Base-by-base conservation (phyloP, 2,329 filamentous ascomycete genomes). In the Alternaria gansuensis region DNA sequence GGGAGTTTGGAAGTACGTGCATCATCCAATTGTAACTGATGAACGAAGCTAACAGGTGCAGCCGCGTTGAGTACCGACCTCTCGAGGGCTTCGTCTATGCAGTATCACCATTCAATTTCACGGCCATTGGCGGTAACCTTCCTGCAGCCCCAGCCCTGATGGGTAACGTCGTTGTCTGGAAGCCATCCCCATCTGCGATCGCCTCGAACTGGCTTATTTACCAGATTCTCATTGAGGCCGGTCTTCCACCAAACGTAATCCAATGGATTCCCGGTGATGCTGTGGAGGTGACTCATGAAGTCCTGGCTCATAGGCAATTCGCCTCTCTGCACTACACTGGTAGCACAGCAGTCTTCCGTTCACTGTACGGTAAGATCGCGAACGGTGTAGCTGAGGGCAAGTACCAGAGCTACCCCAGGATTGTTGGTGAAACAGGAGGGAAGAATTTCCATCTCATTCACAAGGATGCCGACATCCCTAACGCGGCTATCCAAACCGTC, bases 21-120 rank as follows among this genome's bases (percentile, higher is more conserved):
- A 43, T 14, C 2, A 48, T n/a, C 17, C n/a, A 29, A 9, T 28
- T 24, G 28, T 21, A 17, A 11, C 44, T 28, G 6, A 23, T 17
- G 14, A 13, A 29, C 5, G n/a, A 53, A 65, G 40, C 70, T 75
- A 65, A 76, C 45, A 33, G 33, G 5, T 8, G 26, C 41, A 84
- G 83, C 80, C 87, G 93, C 40, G 85, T 93, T 60, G 93, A 97
- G 80, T 88, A 97, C 83, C 86, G 93, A 37, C 89, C 94, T 17
- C 86, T 98, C 3, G 93, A 98, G 78, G 93, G 93, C 17, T 97
- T 98, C 78, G 92, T 98, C 62, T 97, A 97, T 77, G 94, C 93
- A 34, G 88, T 97, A 70, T 92, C 89, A 59, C 93, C 93, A 41
- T 98, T 97, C 85, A 98, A 98, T 83, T 98, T 98, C 81, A 97